Percentiles rank a stretch among this genome's conserved stretches.
Evolutionary conservation across 495 filamentous ascomycete genomes (phyloP).

Genomic region (Lentithecium fluviatile): DNA sequence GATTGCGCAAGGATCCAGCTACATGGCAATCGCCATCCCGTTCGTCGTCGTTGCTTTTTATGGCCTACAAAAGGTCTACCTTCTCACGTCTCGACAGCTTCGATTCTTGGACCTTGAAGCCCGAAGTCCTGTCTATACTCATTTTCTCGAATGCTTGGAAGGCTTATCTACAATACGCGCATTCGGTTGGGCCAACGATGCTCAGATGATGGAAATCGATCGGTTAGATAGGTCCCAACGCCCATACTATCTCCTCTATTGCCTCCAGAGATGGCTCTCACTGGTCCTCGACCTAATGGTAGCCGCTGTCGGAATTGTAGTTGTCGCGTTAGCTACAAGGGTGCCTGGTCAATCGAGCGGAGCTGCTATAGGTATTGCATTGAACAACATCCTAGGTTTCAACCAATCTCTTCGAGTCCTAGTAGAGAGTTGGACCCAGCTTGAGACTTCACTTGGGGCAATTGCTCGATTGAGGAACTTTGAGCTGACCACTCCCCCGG

Average conservation of each 20-base stretch:
- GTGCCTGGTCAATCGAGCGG: constrained; percentile 31
- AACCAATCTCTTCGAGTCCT: constrained; percentile 42
- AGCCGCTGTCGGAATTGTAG: constrained; percentile 40
- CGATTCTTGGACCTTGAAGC: constrained; percentile 59
- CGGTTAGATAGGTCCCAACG: constrained; percentile 46
- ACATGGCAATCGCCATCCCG: constrained; percentile 18
- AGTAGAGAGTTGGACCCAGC: constrained; percentile 47
- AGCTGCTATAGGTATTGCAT: constrained; percentile 44
- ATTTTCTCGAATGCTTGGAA: constrained; percentile 47
- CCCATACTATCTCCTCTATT: constrained; percentile 49
- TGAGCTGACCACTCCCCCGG: not conserved
- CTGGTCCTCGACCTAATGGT: constrained; percentile 46
- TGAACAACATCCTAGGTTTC: constrained; percentile 46
- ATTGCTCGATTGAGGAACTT: constrained; percentile 49
- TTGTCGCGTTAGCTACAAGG: constrained; percentile 39
- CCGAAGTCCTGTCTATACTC: constrained; percentile 48
- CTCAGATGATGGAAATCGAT: constrained; percentile 25
- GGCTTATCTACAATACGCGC: constrained; percentile 49
- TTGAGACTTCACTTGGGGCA: constrained; percentile 56
- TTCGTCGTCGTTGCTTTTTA: constrained; percentile 41
- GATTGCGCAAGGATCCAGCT: constrained; percentile 12
- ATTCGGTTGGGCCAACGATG: constrained; percentile 42
- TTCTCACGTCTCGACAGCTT: constrained; percentile 57
- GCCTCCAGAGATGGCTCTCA: constrained; percentile 50
- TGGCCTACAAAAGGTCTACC: constrained; percentile 54